Evolutionary conservation across 179 eudicot species (phyloP).

Genomic region (Silene coronaria): DNA sequence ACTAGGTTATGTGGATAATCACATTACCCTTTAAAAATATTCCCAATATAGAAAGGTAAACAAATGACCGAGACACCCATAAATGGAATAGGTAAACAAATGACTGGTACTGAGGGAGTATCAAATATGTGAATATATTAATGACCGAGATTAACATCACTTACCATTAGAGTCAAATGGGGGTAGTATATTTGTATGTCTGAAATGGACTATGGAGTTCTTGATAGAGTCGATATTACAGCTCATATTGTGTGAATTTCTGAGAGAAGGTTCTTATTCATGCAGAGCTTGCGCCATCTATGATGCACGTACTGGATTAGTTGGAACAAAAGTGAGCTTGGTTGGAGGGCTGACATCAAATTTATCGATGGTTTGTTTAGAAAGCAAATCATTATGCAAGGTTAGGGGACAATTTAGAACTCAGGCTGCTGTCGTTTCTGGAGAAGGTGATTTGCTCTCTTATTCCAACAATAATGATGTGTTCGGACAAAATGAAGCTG

Average conservation of each 20-base stretch:
- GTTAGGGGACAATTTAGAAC: constrained; percentile 31
- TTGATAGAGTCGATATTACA: background rate
- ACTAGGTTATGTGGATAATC: too few species aligned
- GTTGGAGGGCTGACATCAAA: constrained; percentile 35
- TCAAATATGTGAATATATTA: background rate
- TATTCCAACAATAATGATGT: constrained; percentile 28
- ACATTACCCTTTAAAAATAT: too few species aligned
- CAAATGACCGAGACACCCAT: too few species aligned
- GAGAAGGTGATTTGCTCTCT: constrained; percentile 46
- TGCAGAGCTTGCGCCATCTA: constrained; percentile 14
- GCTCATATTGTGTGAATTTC: background rate
- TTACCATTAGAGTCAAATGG: background rate
- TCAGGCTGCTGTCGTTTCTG: constrained; percentile 46
- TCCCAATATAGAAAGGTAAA: too few species aligned
- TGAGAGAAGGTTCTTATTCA: background rate
- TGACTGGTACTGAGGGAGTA: too few species aligned
- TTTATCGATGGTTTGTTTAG: constrained; percentile 26
- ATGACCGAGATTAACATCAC: background rate
- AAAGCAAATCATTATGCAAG: constrained; percentile 26
- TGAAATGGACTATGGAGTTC: background rate
- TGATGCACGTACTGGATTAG: constrained; percentile 25
- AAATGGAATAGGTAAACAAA: too few species aligned
- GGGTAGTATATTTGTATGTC: too few species aligned
- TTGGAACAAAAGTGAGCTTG: constrained; percentile 27
- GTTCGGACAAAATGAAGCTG: constrained; percentile 16